phyloP scores from a whole-genome alignment of 1,284 basidiomycete species.

The Volvariella surrecta region DNA sequence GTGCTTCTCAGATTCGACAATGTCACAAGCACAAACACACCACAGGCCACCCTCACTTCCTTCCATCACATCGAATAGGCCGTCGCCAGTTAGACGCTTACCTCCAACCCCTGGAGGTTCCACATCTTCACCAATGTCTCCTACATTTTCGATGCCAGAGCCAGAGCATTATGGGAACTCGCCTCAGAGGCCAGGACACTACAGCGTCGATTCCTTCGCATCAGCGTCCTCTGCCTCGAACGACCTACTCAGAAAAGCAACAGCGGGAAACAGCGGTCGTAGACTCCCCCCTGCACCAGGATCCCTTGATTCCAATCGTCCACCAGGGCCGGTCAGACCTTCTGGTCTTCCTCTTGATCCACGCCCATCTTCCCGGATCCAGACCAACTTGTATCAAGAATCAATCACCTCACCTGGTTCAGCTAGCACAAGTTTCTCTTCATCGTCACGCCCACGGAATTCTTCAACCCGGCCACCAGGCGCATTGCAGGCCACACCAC shows the following conservation, averaged over 20 bases:
- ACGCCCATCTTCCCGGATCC: constrained; percentile 9
- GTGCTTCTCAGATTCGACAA: too few relatives aligned
- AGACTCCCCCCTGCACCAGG: constrained; percentile 19
- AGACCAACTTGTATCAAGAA: constrained; percentile 4
- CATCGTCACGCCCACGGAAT: constrained; percentile 7
- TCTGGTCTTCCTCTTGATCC: constrained; percentile 16
- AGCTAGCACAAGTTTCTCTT: constrained; percentile 4
- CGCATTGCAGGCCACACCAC: not conserved
- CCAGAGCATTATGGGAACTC: constrained; percentile 21
- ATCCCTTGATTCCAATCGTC: constrained; percentile 12
- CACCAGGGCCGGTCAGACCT: constrained; percentile 10
- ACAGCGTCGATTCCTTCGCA: constrained; percentile 18
- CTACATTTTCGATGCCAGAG: constrained; percentile 25
- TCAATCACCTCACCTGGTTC: constrained; percentile 1
- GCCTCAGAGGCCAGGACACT: constrained; percentile 18
- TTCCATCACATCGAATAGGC: constrained; percentile 13
- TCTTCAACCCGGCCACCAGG: constrained; percentile 12
- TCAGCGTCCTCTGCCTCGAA: constrained; percentile 15
- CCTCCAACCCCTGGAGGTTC: constrained; percentile 31
- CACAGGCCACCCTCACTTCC: constrained; percentile 7
- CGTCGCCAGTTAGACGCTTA: constrained; percentile 21
- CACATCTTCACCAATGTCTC: constrained; percentile 15
- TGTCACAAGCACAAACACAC: not conserved
- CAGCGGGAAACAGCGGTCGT: constrained; percentile 17
- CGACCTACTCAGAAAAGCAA: constrained; percentile 19